Conservation (phyloP, 2,329 filamentous ascomycete genomes). For the Zasmidium citrigriseum region DNA sequence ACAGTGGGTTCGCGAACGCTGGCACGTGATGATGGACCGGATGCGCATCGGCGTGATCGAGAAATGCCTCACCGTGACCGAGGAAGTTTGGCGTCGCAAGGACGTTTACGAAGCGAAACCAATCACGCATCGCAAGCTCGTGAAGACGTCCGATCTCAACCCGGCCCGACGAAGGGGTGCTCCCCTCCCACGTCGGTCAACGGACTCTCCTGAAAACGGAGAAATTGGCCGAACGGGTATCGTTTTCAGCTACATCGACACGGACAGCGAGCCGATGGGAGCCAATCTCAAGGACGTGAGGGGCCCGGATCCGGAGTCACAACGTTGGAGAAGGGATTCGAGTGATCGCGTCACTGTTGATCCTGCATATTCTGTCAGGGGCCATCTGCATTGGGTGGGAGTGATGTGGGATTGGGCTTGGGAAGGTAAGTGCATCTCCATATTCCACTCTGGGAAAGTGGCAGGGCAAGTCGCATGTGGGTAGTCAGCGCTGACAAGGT, state of each 20-base stretch:
- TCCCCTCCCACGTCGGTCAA: constrained; percentile 21
- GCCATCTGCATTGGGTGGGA: constrained; percentile 67
- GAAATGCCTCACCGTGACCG: constrained; percentile 63
- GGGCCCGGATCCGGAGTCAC: constrained; percentile 2
- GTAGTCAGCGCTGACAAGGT: constrained; percentile 8
- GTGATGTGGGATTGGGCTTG: constrained; percentile 74
- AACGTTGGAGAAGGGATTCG: constrained; percentile 8
- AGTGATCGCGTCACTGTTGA: constrained; percentile 19
- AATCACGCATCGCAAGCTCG: constrained; percentile 31
- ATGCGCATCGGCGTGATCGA: constrained; percentile 70
- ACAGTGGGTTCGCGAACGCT: constrained; percentile 64
- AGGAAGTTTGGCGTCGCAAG: constrained; percentile 66
- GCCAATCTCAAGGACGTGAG: constrained; percentile 4
- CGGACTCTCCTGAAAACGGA: constrained; percentile 16
- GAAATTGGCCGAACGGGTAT: constrained; percentile 35
- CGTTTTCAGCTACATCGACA: constrained; percentile 33
- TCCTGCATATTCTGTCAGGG: constrained; percentile 63
- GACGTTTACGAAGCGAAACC: constrained; percentile 52
- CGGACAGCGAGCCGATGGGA: constrained; percentile 14
- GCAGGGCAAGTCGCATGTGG: background rate
- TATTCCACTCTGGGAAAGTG: background rate
- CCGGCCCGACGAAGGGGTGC: constrained; percentile 26
- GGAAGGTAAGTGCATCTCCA: constrained; percentile 60
- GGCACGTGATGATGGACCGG: constrained; percentile 60
- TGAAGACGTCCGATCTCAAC: constrained; percentile 40